These are phyloP conservation scores for Plenodomus biglobosus DNA, from an alignment of 2,329 filamentous ascomycete genomes.

Conservation along the genomic window DNA sequence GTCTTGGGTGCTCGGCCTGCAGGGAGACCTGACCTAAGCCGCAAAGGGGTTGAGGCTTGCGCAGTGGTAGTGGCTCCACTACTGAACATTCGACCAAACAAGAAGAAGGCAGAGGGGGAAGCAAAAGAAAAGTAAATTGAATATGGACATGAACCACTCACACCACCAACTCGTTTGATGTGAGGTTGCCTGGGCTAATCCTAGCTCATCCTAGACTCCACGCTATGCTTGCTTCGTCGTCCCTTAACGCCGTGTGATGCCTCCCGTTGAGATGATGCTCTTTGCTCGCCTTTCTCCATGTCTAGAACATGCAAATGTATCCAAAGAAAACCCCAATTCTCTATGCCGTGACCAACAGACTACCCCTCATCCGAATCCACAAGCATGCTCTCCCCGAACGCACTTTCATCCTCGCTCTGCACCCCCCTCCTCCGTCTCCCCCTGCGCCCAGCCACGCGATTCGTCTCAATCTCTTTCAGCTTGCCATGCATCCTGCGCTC, in stretches of 20 bases:
- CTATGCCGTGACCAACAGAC: neutral
- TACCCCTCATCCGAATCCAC: slow-evolving; percentile 56
- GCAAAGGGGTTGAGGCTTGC: too few species aligned
- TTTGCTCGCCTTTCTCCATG: neutral
- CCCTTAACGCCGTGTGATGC: too few species aligned
- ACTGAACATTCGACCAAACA: too few species aligned
- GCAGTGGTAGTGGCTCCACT: too few species aligned
- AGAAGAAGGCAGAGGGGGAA: too few species aligned
- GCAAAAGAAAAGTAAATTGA: too few species aligned
- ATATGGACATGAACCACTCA: too few species aligned
- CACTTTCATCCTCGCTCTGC: slow-evolving; percentile 45
- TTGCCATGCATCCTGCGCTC: slow-evolving; percentile 56
- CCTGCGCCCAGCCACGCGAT: slow-evolving; percentile 56
- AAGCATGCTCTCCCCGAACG: slow-evolving; percentile 54
- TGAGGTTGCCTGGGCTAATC: too few species aligned
- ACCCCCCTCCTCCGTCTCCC: slow-evolving; percentile 54
- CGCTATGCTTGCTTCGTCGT: slow-evolving; percentile 1
- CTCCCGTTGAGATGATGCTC: neutral
- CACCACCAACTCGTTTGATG: too few species aligned
- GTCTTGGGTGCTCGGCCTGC: too few species aligned
- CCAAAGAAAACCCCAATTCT: neutral
- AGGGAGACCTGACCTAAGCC: too few species aligned
- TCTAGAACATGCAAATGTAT: too few species aligned
- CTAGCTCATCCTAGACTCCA: neutral
- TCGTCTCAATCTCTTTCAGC: slow-evolving; percentile 52